Conservation (phyloP, 1,284 basidiomycete genomes). For the Ustilago shanxiensis region DNA sequence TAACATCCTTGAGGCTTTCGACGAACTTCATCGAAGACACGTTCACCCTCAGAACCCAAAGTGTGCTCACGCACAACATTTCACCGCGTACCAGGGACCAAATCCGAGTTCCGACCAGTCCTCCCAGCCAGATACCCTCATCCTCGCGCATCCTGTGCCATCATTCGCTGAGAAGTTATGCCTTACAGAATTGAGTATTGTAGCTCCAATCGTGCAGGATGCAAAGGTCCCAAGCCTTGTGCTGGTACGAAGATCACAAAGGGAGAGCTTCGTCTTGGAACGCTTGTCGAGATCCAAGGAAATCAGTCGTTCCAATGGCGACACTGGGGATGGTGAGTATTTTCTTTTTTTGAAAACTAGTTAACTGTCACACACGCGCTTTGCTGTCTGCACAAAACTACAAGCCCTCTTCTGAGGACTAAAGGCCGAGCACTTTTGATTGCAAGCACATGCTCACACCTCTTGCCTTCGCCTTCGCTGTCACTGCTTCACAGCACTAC, state of each 20-base stretch:
- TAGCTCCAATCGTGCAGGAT: constrained; percentile 77
- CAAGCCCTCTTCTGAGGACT: too few relatives aligned
- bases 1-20: background rate
- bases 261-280: constrained; percentile 80
- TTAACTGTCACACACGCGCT: constrained; percentile 10
- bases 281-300: constrained; percentile 81
- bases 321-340: constrained; percentile 78
- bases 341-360: constrained; percentile 68
- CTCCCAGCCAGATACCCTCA: background rate
- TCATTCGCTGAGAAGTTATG: constrained; percentile 23
- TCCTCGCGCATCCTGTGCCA: background rate
- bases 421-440: background rate
- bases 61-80: background rate
- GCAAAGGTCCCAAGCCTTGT: constrained; percentile 92
- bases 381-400: background rate
- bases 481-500: constrained; percentile 14
- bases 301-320: constrained; percentile 77
- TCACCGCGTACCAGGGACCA: constrained; percentile 3
- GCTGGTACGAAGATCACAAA: constrained; percentile 80
- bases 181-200: constrained; percentile 65
- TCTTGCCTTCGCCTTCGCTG: background rate
- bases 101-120: constrained; percentile 25
- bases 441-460: background rate
- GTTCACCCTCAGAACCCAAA: background rate
- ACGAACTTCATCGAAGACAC: background rate